Conservation (phyloP, 176 grass and related monocot genomes). For the Microstegium vimineum region DNA sequence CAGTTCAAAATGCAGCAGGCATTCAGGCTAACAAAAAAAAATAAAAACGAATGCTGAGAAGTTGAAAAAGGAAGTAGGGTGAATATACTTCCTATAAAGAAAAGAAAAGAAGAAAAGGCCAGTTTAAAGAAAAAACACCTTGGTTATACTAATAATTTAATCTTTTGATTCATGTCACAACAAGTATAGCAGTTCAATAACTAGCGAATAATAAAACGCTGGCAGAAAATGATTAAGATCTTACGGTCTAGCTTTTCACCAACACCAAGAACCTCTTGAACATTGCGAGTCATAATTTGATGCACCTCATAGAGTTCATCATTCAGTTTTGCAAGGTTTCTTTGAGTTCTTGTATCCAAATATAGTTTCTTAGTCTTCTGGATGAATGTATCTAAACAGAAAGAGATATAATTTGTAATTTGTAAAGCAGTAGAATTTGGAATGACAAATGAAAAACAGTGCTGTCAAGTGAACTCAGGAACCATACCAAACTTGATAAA, state of each 20-base stretch:
- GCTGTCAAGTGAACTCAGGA: conserved; percentile 3
- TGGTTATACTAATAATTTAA: background rate
- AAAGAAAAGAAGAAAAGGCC: background rate
- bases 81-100: background rate
- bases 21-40: background rate
- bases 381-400: conserved; percentile 81
- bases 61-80: background rate
- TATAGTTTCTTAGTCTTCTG: conserved; percentile 99
- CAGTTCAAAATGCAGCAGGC: background rate
- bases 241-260: conserved; percentile 96
- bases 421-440: conserved; percentile 12
- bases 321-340: conserved; percentile 87
- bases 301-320: conserved; percentile 97
- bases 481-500: conserved; percentile 95
- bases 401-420: conserved; percentile 12
- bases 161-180: background rate
- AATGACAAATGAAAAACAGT: conserved; percentile 5
- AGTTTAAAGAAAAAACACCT: background rate
- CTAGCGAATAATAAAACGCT: conserved; percentile 2
- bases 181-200: conserved; percentile 3
- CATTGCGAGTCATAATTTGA: conserved; percentile 96
- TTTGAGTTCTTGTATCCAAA: conserved; percentile 90
- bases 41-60: background rate
- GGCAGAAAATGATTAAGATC: conserved; percentile 25
- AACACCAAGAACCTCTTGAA: conserved; percentile 97